Conservation (phyloP, 2,329 filamentous ascomycete genomes). For the Elsinoe batatas region DNA sequence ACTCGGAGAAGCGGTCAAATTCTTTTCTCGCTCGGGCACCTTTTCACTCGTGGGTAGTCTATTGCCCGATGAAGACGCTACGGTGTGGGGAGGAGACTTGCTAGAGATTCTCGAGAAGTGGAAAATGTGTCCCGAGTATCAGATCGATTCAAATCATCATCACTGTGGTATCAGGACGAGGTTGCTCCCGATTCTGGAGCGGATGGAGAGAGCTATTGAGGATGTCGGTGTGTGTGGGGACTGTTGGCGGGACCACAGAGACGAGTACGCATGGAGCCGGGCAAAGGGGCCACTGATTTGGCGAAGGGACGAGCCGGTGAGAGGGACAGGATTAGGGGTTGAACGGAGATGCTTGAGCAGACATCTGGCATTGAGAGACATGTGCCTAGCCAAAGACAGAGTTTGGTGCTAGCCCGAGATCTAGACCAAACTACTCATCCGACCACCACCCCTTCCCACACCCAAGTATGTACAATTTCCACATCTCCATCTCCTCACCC, state of each 20-base stretch:
- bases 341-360: constrained; percentile 18
- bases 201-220: constrained; percentile 41
- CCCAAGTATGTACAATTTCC: neutral
- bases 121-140: constrained; percentile 59
- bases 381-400: constrained; percentile 26
- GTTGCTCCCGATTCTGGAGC: constrained; percentile 56
- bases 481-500: neutral
- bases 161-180: constrained; percentile 62
- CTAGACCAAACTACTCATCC: no score
- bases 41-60: constrained; percentile 44
- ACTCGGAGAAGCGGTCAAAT: constrained; percentile 66
- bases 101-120: constrained; percentile 50
- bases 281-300: constrained; percentile 38
- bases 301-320: constrained; percentile 19
- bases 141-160: constrained; percentile 62
- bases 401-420: constrained; percentile 20
- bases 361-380: constrained; percentile 22
- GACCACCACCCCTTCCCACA: no score
- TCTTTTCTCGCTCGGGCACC: constrained; percentile 53
- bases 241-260: constrained; percentile 34
- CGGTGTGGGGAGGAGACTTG: constrained; percentile 51
- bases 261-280: constrained; percentile 35
- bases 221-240: constrained; percentile 37
- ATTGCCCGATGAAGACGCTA: constrained; percentile 26
- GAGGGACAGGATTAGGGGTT: neutral